Base-by-base conservation (phyloP, 1,284 basidiomycete species). In the Puccinia polysora region DNA sequence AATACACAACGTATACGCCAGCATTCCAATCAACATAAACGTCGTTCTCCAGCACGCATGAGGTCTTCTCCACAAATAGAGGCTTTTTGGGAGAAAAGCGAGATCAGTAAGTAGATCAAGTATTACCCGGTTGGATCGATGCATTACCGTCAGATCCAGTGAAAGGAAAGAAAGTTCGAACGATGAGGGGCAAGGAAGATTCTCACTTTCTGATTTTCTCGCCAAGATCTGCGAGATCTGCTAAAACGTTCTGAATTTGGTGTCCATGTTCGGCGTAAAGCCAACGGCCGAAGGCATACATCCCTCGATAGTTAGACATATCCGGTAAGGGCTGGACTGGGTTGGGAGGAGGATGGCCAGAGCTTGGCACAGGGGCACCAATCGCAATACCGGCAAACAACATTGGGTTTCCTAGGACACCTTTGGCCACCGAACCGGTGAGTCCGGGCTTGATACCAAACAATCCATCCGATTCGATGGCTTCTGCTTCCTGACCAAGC, bases 181-280 rank as follows among this genome's bases (percentile, higher is more conserved):
- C 34, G 45, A 12, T 47, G 10, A 64, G 23, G 1, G 60, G 34
- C 14, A 38, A 28, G n/a, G 34, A 28, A 63, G n/a, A n/a, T n/a
- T 45, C 49, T 56, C 28, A 72, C 70, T 72, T 72, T 64, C 52
- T 64, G 34, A 72, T 58, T 47, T 65, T 72, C 53, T 72, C 70
- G 14, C 38, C 62, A 28, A 72, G 34, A 28, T 72, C 70, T 1
- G 70, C 70, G 34, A 72, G n/a, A 49, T 72, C 70, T 34, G 25
- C 50, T 20, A 65, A 56, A 4, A 64, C 15, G 28, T 25, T 50
- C 28, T 72, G 62, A 50, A 72, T 55, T 34, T 47, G 40, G 10
- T 25, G 30, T 18, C 62, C 62, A 50, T 64, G 47, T 32, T 65
- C 50, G 40, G 49, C 40, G 56, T 64, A 72, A 53, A 72, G 60